Evolutionary conservation across 2,329 filamentous ascomycete species (phyloP).

Genomic region (Metarhizium guizhouense): DNA sequence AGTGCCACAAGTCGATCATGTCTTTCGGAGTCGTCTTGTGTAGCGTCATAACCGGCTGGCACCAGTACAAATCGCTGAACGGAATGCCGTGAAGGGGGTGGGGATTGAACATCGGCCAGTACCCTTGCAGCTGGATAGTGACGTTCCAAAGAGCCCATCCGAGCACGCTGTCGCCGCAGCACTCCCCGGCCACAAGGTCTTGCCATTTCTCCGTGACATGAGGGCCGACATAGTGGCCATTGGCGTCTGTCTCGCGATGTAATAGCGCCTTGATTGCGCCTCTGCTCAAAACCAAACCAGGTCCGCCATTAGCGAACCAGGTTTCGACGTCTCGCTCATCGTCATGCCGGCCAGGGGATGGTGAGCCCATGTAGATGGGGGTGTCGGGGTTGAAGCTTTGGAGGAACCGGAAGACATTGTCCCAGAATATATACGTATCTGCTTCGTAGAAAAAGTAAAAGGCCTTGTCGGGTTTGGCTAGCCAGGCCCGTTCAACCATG

Average conservation of each 20-base stretch:
- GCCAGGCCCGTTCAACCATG: slow-evolving; percentile 42
- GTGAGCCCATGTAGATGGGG: slow-evolving; percentile 45
- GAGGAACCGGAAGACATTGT: slow-evolving; percentile 39
- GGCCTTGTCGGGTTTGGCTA: slow-evolving; percentile 34
- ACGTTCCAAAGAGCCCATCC: slow-evolving; percentile 37
- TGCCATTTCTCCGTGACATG: slow-evolving; percentile 39
- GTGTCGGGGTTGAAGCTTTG: slow-evolving; percentile 34
- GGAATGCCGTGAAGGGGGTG: slow-evolving; percentile 44
- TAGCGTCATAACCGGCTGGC: slow-evolving; percentile 47
- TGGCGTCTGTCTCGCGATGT: slow-evolving; percentile 22
- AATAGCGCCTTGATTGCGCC: slow-evolving; percentile 36
- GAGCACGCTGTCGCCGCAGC: slow-evolving; percentile 45
- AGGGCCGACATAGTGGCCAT: slow-evolving; percentile 30
- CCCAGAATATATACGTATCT: slow-evolving; percentile 36
- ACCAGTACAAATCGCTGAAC: slow-evolving; percentile 42
- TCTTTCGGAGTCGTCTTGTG: slow-evolving; percentile 46
- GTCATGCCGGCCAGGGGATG: slow-evolving; percentile 31
- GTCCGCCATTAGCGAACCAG: slow-evolving; percentile 48
- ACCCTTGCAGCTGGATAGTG: slow-evolving; percentile 31
- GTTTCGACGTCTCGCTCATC: slow-evolving; percentile 23
- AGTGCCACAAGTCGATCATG: slow-evolving; percentile 41
- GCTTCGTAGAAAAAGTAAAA: slow-evolving; percentile 51
- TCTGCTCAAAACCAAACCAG: slow-evolving; percentile 46
- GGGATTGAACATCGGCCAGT: slow-evolving; percentile 47
- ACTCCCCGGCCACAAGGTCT: slow-evolving; percentile 31